A percentile compares a stretch with the other conserved stretches of the same genome.
Evolutionary conservation across 352 stramenopile species (phyloP).

Genomic region (Phytophthora kernoviae): DNA sequence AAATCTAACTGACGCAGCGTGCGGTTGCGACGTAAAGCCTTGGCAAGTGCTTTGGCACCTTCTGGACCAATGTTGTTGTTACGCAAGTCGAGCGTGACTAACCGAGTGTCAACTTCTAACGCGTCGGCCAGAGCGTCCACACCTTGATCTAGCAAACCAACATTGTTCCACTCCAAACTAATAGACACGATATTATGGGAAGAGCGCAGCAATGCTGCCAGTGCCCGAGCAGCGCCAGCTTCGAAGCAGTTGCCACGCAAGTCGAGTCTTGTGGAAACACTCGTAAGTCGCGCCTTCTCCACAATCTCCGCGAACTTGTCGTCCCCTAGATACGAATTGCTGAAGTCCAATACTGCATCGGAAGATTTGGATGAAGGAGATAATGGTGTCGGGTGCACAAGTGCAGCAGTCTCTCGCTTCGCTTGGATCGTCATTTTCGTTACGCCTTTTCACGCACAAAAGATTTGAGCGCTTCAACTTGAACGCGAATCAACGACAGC

Average conservation of each 20-base stretch:
- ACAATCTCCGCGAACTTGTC: constrained; percentile 68
- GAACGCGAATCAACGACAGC: neutral
- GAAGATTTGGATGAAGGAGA: neutral
- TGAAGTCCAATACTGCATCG: constrained; percentile 61
- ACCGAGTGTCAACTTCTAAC: constrained; percentile 64
- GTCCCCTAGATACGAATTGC: constrained; percentile 75
- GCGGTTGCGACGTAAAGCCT: constrained; percentile 58
- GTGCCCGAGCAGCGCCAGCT: constrained; percentile 46
- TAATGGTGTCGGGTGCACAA: constrained; percentile 11
- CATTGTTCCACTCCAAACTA: constrained; percentile 85
- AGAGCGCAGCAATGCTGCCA: constrained; percentile 58
- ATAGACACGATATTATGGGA: constrained; percentile 66
- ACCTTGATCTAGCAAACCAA: constrained; percentile 76
- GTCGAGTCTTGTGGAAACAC: constrained; percentile 55
- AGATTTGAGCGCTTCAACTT: constrained; percentile 5
- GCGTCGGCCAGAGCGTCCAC: constrained; percentile 65
- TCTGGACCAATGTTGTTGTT: constrained; percentile 87
- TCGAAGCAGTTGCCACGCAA: constrained; percentile 82
- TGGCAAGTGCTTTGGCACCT: constrained; percentile 65
- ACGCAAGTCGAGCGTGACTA: constrained; percentile 75
- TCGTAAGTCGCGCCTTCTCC: constrained; percentile 44
- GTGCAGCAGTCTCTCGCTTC: constrained; percentile 9
- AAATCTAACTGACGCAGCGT: constrained; percentile 79
- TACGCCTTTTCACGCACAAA: neutral
- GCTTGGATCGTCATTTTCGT: constrained; percentile 19